Percentiles rank a stretch among this genome's conserved stretches.
phyloP scores from a whole-genome alignment of 768 basidiomycete genomes.

The Suillus lakei region DNA sequence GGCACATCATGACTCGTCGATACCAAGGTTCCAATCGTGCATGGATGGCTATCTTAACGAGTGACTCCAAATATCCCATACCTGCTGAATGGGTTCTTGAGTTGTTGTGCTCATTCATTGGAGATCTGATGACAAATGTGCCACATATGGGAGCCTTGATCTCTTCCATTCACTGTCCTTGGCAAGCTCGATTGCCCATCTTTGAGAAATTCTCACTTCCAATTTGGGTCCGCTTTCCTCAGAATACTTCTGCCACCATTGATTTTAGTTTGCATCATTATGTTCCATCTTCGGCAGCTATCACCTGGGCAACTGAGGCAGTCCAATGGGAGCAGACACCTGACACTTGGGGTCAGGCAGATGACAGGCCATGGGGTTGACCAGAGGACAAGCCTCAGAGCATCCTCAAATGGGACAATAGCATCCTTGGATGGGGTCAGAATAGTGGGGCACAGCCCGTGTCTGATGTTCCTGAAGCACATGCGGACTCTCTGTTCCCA shows the following conservation, averaged over 20 bases:
- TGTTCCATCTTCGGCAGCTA: not conserved
- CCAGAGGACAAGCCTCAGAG: not conserved
- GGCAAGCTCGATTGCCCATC: not conserved
- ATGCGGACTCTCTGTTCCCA: not conserved
- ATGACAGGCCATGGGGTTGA: not conserved
- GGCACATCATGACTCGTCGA: not conserved
- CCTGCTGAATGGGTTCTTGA: constrained; percentile 1
- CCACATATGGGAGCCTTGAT: not conserved
- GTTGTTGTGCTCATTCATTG: not conserved
- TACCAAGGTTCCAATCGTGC: not conserved
- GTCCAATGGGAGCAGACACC: not conserved
- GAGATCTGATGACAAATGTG: not conserved
- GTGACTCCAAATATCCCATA: not conserved
- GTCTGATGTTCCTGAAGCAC: not conserved
- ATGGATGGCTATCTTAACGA: not conserved
- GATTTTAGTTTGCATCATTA: not conserved
- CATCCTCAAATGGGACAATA: not conserved
- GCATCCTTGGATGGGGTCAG: not conserved
- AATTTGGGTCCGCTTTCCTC: not conserved
- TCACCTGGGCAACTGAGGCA: not conserved
- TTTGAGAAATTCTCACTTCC: not conserved
- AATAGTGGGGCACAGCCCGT: not conserved
- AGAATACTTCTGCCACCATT: not conserved
- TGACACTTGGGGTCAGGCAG: not conserved
- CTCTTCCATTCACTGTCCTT: not conserved